Evolutionary conservation across 176 grass and related monocot genomes (phyloP).

Genomic region (Olyra latifolia): DNA sequence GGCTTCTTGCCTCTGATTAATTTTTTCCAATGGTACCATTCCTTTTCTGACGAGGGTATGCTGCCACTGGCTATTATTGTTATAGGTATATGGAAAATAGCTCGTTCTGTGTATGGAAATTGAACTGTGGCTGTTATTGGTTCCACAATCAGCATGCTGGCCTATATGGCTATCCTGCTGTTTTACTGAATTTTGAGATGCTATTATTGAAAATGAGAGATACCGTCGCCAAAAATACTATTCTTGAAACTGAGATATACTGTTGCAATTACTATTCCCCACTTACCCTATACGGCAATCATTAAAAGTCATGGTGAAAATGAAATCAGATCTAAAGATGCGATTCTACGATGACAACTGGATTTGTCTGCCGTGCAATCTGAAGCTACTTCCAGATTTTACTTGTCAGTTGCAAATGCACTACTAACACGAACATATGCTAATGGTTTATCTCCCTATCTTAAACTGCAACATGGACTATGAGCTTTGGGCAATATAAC

Average conservation of each 20-base stretch:
- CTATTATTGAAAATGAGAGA: not conserved
- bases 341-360: not conserved
- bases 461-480: no score
- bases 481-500: no score
- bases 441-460: not conserved
- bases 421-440: not conserved
- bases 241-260: not conserved
- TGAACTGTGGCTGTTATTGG: not conserved
- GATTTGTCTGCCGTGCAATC: not conserved
- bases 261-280: slow-evolving; percentile 10
- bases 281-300: not conserved
- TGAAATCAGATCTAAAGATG: not conserved
- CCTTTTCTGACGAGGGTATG: not conserved
- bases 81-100: not conserved
- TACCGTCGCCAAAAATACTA: not conserved
- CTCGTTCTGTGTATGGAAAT: not conserved
- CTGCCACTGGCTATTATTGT: not conserved
- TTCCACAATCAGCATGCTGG: not conserved
- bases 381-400: slow-evolving; percentile 1
- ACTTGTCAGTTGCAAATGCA: not conserved
- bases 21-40: not conserved
- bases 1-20: not conserved
- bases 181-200: not conserved
- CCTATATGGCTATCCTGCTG: not conserved
- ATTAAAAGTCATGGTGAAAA: not conserved